phyloP scores from a whole-genome alignment of 495 filamentous ascomycete genomes.

The Sabuloglossum arenarium region DNA sequence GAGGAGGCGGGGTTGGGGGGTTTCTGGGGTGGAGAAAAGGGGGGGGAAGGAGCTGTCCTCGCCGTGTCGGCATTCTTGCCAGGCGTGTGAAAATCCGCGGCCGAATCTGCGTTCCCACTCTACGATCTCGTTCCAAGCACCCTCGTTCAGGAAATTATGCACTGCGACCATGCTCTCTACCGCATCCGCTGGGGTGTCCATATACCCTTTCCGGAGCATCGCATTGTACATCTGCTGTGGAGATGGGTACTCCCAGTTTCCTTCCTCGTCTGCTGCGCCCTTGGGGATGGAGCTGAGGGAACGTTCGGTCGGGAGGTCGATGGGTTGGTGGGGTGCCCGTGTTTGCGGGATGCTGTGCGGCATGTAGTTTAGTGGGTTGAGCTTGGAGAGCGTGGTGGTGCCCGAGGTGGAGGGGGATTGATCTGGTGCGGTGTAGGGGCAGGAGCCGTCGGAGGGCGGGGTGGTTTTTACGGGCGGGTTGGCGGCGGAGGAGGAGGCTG shows the following conservation, averaged over 20 bases:
- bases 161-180: constrained; percentile 96
- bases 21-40: constrained; percentile 14
- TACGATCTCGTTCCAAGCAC: constrained; percentile 85
- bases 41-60: constrained; percentile 34
- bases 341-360: constrained; percentile 64
- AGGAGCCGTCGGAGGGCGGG: constrained; percentile 24
- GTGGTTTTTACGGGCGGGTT: constrained; percentile 16
- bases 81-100: constrained; percentile 45
- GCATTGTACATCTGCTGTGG: constrained; percentile 99
- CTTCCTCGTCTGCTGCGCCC: constrained; percentile 34
- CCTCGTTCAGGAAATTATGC: constrained; percentile 96
- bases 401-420: constrained; percentile 16
- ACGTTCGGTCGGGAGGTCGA: constrained; percentile 51
- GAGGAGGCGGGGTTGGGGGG: constrained; percentile 43
- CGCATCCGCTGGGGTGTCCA: constrained; percentile 74
- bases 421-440: constrained; percentile 21
- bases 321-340: constrained; percentile 46
- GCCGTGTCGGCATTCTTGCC: constrained; percentile 51
- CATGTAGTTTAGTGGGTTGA: constrained; percentile 97
- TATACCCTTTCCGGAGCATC: constrained; percentile 84
- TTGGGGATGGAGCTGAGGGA: constrained; percentile 74
- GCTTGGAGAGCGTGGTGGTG: constrained; percentile 41
- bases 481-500: constrained; percentile 27
- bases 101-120: constrained; percentile 78
- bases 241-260: constrained; percentile 93